Evolutionary conservation across 805 yeast species (phyloP), one percentile per base, ranked within the genome.

Genomic region (Candida coleopterorum): DNA sequence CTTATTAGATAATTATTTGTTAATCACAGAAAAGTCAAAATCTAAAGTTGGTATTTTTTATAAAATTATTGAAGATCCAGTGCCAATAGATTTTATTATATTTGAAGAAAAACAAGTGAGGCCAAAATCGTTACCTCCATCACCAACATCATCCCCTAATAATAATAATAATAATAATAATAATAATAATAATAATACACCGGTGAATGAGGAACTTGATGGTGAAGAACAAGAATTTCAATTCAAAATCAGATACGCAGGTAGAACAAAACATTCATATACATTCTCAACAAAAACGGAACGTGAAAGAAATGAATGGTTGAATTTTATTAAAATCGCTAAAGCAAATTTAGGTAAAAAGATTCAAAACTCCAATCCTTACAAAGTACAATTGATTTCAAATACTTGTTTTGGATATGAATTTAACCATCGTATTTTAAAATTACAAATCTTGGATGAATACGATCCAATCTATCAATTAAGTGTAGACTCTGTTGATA

Each of bases 391-490:
- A 24, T 67, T 75, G 6, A 50, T 85, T 6, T 64, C 81, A 6
- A 82, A 79, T 46, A 65, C 72, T 18, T 66, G 70, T 37, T 85
- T 85, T 57, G 81, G 79, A 2, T 83, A 80, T 53, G 82, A 77
- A n/a, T 72, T 67, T 3, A 60, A 68, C 6, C 73, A 69, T 27
- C 64, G 70, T 15, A 68, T 79, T 1, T 53, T 53, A 2, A 78
- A 72, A 48, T 37, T 82, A 27, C 83, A 81, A 4, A 54, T 75
- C 1, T 67, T 74, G 36, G 70, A 76, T 0, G 62, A 69, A 15
- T 64, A 70, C 12, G 80, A 81, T 18, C 79, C 75, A 6, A 55
- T 79, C 24, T 72, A 72, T 48, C 45, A 44, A 6, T 38, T 55
- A 17, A 42, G 64, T 1, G 37, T 32, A 1, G 56, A 54, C 14